Percentiles rank a stretch among this genome's conserved stretches.
Conservation (phyloP, 2,329 filamentous ascomycete species). For the Spiromastix sp. region DNA sequence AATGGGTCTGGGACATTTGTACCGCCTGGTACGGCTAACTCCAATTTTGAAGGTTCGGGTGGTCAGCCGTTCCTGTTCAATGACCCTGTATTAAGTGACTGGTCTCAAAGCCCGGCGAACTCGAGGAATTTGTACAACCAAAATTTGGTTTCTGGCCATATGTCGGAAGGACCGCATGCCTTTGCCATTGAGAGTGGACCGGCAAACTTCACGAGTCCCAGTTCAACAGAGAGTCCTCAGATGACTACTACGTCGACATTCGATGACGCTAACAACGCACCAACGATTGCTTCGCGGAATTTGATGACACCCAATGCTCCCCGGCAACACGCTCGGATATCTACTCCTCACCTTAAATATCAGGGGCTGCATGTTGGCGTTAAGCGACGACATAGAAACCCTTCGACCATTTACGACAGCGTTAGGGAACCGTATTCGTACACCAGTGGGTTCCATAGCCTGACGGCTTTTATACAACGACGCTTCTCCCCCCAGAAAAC, state of each 20-base stretch:
- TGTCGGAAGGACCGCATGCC: conserved; percentile 42
- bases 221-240: conserved; percentile 46
- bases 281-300: conserved; percentile 17
- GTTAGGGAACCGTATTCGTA: conserved; percentile 91
- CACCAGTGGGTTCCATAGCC: conserved; percentile 77
- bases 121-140: conserved; percentile 24
- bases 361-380: conserved; percentile 25
- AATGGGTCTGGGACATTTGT: conserved; percentile 32
- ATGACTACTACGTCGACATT: conserved; percentile 31
- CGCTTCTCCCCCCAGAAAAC: conserved; percentile 70
- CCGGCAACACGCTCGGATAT: conserved; percentile 27
- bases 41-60: conserved; percentile 36
- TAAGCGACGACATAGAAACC: conserved; percentile 54
- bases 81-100: conserved; percentile 37
- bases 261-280: conserved; percentile 24
- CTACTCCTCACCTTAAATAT: conserved; percentile 34
- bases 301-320: conserved; percentile 17
- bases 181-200: conserved; percentile 53
- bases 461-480: conserved; percentile 68
- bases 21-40: conserved; percentile 25
- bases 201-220: conserved; percentile 46
- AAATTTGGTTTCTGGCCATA: conserved; percentile 29
- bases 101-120: conserved; percentile 25
- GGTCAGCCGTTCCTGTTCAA: conserved; percentile 36
- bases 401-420: conserved; percentile 75